phyloP scores from a whole-genome alignment of 805 yeast species.

The Saccharomycopsis fibuligera region DNA sequence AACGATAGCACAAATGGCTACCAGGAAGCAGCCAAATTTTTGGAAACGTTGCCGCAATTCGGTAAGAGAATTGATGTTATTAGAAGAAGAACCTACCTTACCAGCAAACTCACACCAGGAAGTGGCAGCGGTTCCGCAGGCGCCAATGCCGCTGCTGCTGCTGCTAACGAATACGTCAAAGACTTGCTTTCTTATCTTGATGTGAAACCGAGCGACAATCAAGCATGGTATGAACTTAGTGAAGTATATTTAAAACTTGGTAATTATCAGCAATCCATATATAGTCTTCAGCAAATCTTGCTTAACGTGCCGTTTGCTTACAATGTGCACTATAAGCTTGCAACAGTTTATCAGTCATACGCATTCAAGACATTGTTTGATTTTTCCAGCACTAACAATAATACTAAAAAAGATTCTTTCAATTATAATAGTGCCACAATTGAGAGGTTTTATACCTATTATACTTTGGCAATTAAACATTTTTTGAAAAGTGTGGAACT shows the following conservation, averaged over 20 bases:
- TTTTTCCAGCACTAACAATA: slow-evolving; percentile 4
- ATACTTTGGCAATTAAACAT: slow-evolving; percentile 33
- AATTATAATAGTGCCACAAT: slow-evolving; percentile 13
- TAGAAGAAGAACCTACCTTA: slow-evolving; percentile 24
- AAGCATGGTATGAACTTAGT: slow-evolving; percentile 74
- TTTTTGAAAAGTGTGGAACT: slow-evolving; percentile 72
- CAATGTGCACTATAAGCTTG: slow-evolving; percentile 57
- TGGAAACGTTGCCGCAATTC: slow-evolving; percentile 26
- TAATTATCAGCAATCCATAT: slow-evolving; percentile 60
- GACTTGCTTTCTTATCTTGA: slow-evolving; percentile 51
- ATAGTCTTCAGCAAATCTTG: slow-evolving; percentile 64
- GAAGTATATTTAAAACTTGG: slow-evolving; percentile 56
- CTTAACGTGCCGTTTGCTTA: slow-evolving; percentile 64
- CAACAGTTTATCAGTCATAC: slow-evolving; percentile 37
- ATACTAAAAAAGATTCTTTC: slow-evolving; percentile 9
- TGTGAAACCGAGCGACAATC: slow-evolving; percentile 65
- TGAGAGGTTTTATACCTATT: slow-evolving; percentile 18
- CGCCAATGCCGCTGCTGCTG: too few relatives aligned
- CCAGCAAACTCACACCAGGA: slow-evolving; percentile 10
- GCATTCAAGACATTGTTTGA: slow-evolving; percentile 15
- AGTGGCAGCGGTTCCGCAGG: slow-evolving; percentile 26
- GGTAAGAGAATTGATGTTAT: slow-evolving; percentile 21
- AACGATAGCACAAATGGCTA: slow-evolving; percentile 28
- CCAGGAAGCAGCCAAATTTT: slow-evolving; percentile 32
- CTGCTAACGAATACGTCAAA: slow-evolving; percentile 40